Percentiles rank a stretch among this genome's conserved stretches.
These are phyloP conservation scores for Alternaria novae-zelandiae DNA, from an alignment of 2,329 filamentous ascomycete genomes.

Conservation along the genomic window DNA sequence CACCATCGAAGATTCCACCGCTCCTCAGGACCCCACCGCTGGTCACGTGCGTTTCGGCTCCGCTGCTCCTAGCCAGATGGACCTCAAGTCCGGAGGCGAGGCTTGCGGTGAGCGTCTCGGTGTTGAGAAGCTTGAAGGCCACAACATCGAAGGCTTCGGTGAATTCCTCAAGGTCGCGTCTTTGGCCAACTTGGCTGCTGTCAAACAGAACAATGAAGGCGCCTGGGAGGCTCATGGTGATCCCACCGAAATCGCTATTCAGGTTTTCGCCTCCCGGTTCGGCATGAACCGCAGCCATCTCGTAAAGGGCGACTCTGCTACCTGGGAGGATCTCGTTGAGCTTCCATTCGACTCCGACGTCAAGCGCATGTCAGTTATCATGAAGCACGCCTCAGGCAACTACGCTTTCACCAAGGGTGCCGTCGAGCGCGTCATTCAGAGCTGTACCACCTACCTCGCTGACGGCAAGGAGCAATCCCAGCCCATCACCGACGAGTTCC, in stretches of 20 bases:
- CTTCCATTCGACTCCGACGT: constrained; percentile 77
- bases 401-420: constrained; percentile 69
- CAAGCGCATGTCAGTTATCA: constrained; percentile 79
- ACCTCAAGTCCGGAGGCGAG: constrained; percentile 28
- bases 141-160: constrained; percentile 28
- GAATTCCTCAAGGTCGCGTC: constrained; percentile 47
- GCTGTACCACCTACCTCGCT: constrained; percentile 62
- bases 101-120: constrained; percentile 18
- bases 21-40: constrained; percentile 43
- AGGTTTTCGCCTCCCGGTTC: constrained; percentile 75
- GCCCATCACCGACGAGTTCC: constrained; percentile 60
- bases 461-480: constrained; percentile 45
- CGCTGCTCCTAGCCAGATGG: constrained; percentile 33
- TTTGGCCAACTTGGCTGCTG: constrained; percentile 59
- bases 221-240: constrained; percentile 48
- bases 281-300: constrained; percentile 64
- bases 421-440: constrained; percentile 71
- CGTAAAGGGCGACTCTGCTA: constrained; percentile 44
- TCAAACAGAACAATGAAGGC: constrained; percentile 54
- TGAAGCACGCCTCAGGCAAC: constrained; percentile 49
- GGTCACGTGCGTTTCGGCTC: constrained; percentile 37
- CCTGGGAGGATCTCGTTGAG: constrained; percentile 60
- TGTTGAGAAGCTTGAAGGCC: constrained; percentile 30
- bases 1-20: constrained; percentile 43
- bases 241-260: constrained; percentile 73